A percentile compares a stretch with the other conserved stretches of the same genome.
Evolutionary conservation across 441 rosid species (phyloP).

Genomic region (Manihot esculenta): DNA sequence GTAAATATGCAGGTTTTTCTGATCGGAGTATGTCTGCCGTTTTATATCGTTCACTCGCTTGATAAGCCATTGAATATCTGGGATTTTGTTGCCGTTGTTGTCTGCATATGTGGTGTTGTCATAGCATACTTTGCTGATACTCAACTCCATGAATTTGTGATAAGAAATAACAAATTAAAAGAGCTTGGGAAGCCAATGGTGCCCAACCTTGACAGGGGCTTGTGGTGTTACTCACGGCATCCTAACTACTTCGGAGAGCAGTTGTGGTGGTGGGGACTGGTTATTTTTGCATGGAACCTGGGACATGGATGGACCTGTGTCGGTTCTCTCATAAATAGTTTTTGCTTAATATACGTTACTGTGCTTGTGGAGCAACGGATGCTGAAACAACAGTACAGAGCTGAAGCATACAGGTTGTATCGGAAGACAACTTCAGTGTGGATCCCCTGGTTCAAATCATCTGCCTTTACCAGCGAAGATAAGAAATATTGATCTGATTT

Average conservation of each 20-base stretch:
- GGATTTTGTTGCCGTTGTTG: constrained; percentile 62
- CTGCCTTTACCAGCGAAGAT: constrained; percentile 42
- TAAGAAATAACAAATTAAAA: constrained; percentile 60
- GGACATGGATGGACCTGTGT: constrained; percentile 77
- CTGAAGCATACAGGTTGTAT: constrained; percentile 76
- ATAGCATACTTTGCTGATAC: constrained; percentile 84
- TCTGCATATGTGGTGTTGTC: constrained; percentile 62
- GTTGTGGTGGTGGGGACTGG: constrained; percentile 98
- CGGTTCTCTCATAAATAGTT: constrained; percentile 63
- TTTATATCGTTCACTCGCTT: constrained; percentile 60
- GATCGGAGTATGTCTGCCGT: constrained; percentile 74
- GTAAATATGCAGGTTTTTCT: constrained; percentile 62
- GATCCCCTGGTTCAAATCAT: constrained; percentile 91
- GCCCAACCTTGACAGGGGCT: constrained; percentile 66
- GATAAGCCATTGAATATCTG: constrained; percentile 60
- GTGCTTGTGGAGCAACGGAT: constrained; percentile 78
- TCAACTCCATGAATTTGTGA: constrained; percentile 72
- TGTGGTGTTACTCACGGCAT: constrained; percentile 84
- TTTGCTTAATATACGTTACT: constrained; percentile 82
- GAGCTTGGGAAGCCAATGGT: constrained; percentile 67
- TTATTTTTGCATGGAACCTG: constrained; percentile 76
- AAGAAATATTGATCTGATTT: constrained; percentile 36
- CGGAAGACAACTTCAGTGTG: constrained; percentile 91
- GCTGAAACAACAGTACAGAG: constrained; percentile 71
- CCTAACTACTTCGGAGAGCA: constrained; percentile 98